A percentile compares a stretch with the other conserved stretches of the same genome.
Evolutionary conservation across 2,329 filamentous ascomycete species (phyloP).

Genomic region (Mariannaea sp.): DNA sequence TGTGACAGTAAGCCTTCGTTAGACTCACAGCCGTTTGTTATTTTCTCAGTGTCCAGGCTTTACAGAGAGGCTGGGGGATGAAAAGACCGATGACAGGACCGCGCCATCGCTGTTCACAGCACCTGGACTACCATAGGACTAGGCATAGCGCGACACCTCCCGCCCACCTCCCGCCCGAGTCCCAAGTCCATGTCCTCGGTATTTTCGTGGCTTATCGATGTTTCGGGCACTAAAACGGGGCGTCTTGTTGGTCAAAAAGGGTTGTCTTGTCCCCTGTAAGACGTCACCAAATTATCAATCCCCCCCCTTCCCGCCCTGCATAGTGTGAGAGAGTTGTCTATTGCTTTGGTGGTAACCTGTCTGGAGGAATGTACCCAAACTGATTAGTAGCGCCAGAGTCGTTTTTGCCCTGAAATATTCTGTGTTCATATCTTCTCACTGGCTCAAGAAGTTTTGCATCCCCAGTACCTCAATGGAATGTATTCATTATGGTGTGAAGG

Average conservation of each 20-base stretch:
- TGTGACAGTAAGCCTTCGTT: constrained; percentile 15
- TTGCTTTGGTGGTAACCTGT: constrained; percentile 1
- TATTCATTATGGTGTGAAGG: constrained; percentile 29
- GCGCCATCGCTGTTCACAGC: constrained; percentile 16
- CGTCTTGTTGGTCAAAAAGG: constrained; percentile 22
- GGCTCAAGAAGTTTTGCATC: constrained; percentile 15
- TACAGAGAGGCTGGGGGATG: constrained; percentile 16
- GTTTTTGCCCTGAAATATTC: constrained; percentile 21
- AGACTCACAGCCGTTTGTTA: constrained; percentile 8
- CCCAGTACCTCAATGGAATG: constrained; percentile 21
- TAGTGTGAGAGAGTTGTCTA: constrained; percentile 17
- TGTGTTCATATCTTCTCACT: constrained; percentile 15
- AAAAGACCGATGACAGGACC: constrained; percentile 11
- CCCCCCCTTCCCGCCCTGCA: constrained; percentile 19
- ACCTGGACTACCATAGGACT: constrained; percentile 15
- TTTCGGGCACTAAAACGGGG: constrained; percentile 17
- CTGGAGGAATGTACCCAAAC: constrained; percentile 18
- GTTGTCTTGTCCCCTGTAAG: constrained; percentile 19
- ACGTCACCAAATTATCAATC: constrained; percentile 23
- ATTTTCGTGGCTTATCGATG: constrained; percentile 29
- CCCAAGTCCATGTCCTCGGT: constrained; percentile 41
- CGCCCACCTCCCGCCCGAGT: constrained; percentile 25
- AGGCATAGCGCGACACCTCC: constrained; percentile 21
- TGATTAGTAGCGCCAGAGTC: constrained; percentile 21
- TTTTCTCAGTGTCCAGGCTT: constrained; percentile 18